Evolutionary conservation across 441 rosid species (phyloP), one percentile per base, ranked within the genome.

Genomic region (Gossypium lobatum): DNA sequence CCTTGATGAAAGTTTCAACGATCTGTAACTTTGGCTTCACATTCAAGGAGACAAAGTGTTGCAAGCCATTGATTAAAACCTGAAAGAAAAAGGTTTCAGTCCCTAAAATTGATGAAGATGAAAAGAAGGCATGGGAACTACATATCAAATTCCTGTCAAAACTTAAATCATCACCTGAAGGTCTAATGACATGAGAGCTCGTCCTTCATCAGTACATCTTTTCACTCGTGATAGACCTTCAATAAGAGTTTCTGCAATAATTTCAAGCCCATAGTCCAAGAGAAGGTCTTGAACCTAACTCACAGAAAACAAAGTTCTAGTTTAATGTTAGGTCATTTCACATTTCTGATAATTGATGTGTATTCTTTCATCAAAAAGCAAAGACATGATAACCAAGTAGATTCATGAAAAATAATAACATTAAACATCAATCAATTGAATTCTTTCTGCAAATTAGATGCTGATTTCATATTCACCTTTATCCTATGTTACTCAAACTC

Each of bases 141-240:
- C 9, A 70, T 23, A 48, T 42, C 14, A 14, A 17, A 10, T 20
- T 62, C 70, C 1, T 4, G 4, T 14, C 37, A 13, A 18, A 45
- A 23, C 54, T 23, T 6, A 73, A 64, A 77, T 37, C 31, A 17
- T 50, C 73, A 93, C 99, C 99, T 96, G 99, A 77, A 87, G 85
- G 87, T 93, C 99, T 71, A 96, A 80, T 55, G 91, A 92, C 99
- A 96, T 92, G 78, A 93, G 93, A 83, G 86, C 97, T 52, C 98
- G 89, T 75, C 99, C 99, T 87, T 89, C 97, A 81, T 96, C 95
- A 23, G 91, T 86, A 64, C 99, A 96, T 82, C 88, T 88, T 85
- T 91, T 96, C 76, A 96, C 93, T 68, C 98, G 85, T 45, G 99
- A 92, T 76, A 96, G 84, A 73, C 98, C 99, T 86, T 96, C 99